Evolutionary conservation across 2,329 filamentous ascomycete species (phyloP), one percentile per base, ranked within the genome.

Genomic region (Cryphonectria nitschkei): DNA sequence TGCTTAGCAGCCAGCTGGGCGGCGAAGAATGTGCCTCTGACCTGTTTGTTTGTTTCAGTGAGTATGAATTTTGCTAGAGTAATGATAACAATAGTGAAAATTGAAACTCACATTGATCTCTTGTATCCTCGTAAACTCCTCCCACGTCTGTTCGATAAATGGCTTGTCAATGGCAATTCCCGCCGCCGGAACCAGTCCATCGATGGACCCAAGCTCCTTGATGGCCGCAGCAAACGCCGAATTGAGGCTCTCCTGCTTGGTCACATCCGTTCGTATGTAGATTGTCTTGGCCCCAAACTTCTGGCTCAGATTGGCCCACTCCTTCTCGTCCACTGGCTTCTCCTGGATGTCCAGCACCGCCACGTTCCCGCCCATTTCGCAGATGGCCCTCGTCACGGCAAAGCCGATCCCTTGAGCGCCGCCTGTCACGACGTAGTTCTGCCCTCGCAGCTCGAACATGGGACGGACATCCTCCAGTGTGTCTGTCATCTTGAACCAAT

Each of bases 131-230:
- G 76, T 79, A 16, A 80, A 80, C 64, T 84, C 82, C 1, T 81
- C 80, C 81, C 81, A 83, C 0, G 80, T 82, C 65, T 84, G 81
- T 0, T 84, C 81, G 1, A 83, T 65, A 68, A 84, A 84, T 0
- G 82, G 82, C 74, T 83, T 83, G 70, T 84, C 82, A 39, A 83
- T 79, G 8, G 79, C 81, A 58, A 84, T 80, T 1, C 82, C 82
- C 1, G 81, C 81, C 11, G 79, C 77, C 7, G 79, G 78, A 0
- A 81, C 78, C 41, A 75, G 73, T 0, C 79, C 79, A 43, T 80
- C 76, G 5, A 81, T 75, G 0, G 76, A 70, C 0, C 73, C 74
- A 32, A 81, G 74, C n/a, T 73, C 74, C 14, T 73, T 60, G 3
- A 80, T 13, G 0, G 75, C 70, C 50, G 73, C 74, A 0, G 74